Evolutionary conservation across 2,329 filamentous ascomycete genomes (phyloP).

Genomic region (Calonectria henricotiae): DNA sequence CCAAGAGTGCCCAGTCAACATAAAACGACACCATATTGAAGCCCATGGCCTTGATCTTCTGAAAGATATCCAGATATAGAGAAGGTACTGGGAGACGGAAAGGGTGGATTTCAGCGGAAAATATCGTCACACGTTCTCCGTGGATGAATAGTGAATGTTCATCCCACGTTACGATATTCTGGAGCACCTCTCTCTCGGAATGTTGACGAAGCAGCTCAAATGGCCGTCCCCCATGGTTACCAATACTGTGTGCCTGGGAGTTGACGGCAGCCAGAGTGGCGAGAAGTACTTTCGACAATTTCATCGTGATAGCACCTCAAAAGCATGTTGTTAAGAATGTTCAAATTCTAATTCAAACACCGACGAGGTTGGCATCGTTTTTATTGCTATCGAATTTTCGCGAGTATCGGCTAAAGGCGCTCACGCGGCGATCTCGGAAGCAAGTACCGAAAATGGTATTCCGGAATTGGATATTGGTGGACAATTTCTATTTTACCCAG

Average conservation of each 20-base stretch:
- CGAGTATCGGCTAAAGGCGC: neutral
- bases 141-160: constrained; percentile 79
- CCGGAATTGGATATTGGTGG: constrained; percentile 3
- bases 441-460: neutral
- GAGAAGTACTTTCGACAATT: constrained; percentile 33
- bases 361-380: too few relatives aligned
- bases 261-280: constrained; percentile 22
- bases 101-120: constrained; percentile 82
- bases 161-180: constrained; percentile 77
- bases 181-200: constrained; percentile 51
- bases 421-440: neutral
- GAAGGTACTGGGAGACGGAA: constrained; percentile 68
- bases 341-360: neutral
- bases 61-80: constrained; percentile 80
- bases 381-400: neutral
- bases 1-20: constrained; percentile 83
- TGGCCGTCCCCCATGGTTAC: constrained; percentile 42
- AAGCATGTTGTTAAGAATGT: neutral
- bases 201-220: constrained; percentile 47
- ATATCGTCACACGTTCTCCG: constrained; percentile 80
- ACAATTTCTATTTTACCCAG: constrained; percentile 7
- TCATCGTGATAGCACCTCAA: constrained; percentile 28
- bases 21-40: constrained; percentile 89
- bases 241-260: constrained; percentile 40
- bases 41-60: constrained; percentile 87